Base-by-base conservation (phyloP, 768 basidiomycete species). In the Tremella yokohamensis region DNA sequence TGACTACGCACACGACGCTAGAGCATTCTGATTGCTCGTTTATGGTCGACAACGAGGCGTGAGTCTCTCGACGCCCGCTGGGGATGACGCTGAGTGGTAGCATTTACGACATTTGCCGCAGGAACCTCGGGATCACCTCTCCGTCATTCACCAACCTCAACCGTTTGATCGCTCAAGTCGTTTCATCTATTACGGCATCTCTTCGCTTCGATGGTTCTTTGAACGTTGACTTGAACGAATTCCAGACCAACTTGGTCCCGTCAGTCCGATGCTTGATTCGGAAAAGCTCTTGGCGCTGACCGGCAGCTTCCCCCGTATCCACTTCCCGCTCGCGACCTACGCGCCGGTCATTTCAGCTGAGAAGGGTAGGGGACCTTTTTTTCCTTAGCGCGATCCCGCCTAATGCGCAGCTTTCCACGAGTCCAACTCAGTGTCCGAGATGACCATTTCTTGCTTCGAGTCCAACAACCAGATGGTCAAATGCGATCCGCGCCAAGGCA, bases 11-110 rank as follows among this genome's bases (percentile, higher is more conserved):
- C 79, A 97, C 96, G 42, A 98, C 96, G 56, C 86, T 98, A 58
- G 96, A 98, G 79, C 96, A 99, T 80, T 96, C 96, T n/a, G 96
- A 99, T 81, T 99, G 96, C 79, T 97, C 96, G 38, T 99, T 99
- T 83, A 98, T 99, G 94, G 96, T 99, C 62, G 96, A 99, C 76
- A 99, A 99, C 76, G 93, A 99, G 79, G 96, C 79, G 75, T 77
- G 57, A 71, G 76, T 72, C 1, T 29, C 18, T 22, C 39, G n/a
- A 3, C 1, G 34, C 47, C 1, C 39, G 8, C 6, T 19, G 56
- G 15, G 49, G 16, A 15, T 25, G 34, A 16, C 52, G 44, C 12
- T 59, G 51, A 58, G 24, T 47, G 2, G 16, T 55, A 77, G 93
- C 53, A 98, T 98, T 76, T 98, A 94, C 79, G 93, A 97, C 76